These are phyloP conservation scores for Colletotrichum orchidophilum DNA, from an alignment of 2,329 filamentous ascomycete species.

Conservation along the genomic window DNA sequence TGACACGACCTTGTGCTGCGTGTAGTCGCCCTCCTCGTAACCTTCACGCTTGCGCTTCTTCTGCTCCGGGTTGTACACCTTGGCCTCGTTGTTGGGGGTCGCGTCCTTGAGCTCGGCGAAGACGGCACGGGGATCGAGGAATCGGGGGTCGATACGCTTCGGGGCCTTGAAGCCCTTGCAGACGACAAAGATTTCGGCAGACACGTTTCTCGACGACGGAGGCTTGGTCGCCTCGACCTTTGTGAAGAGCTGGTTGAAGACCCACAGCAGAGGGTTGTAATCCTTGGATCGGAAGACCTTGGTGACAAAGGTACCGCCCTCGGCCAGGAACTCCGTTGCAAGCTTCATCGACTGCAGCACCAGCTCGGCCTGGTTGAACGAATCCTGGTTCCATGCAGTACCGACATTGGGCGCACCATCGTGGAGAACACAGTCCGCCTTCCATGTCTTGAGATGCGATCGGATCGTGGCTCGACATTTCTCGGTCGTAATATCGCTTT, in stretches of 20 bases:
- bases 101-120: slow-evolving; percentile 91
- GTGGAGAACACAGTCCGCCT: slow-evolving; percentile 94
- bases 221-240: slow-evolving; percentile 98
- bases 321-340: slow-evolving; percentile 89
- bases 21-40: slow-evolving; percentile 96
- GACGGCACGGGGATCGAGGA: slow-evolving; percentile 87
- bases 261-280: slow-evolving; percentile 95
- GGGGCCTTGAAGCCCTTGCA: slow-evolving; percentile 95
- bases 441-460: slow-evolving; percentile 93
- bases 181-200: slow-evolving; percentile 98
- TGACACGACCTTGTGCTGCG: slow-evolving; percentile 87
- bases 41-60: slow-evolving; percentile 98
- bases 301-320: slow-evolving; percentile 93
- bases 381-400: slow-evolving; percentile 98
- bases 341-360: slow-evolving; percentile 91
- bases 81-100: slow-evolving; percentile 94
- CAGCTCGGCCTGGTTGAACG: slow-evolving; percentile 95
- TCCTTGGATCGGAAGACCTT: slow-evolving; percentile 98
- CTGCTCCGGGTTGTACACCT: slow-evolving; percentile 95
- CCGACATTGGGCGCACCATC: slow-evolving; percentile 98
- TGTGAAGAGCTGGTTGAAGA: slow-evolving; percentile 94
- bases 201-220: slow-evolving; percentile 93
- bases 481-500: slow-evolving; percentile 97
- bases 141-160: slow-evolving; percentile 90
- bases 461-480: slow-evolving; percentile 93